These are phyloP conservation scores for Geopyxis carbonaria DNA, from an alignment of 495 filamentous ascomycete species.

Conservation along the genomic window DNA sequence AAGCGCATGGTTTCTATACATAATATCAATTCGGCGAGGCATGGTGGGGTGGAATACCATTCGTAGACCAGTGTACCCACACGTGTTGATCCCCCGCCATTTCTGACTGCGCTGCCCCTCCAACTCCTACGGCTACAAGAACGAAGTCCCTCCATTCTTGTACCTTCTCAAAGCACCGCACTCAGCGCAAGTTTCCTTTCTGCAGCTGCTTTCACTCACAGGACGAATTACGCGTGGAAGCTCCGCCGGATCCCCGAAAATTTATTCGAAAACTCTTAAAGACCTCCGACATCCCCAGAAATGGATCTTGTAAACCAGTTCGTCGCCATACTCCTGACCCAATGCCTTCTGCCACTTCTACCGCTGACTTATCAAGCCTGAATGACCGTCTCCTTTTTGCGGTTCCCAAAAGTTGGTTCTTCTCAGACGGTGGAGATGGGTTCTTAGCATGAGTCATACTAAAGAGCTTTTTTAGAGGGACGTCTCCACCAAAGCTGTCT, in stretches of 20 bases:
- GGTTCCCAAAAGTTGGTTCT: constrained; percentile 77
- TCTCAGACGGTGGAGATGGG: no score
- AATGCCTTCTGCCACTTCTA: background rate
- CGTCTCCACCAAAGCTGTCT: constrained; percentile 70
- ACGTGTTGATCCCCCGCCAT: background rate
- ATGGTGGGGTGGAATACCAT: background rate
- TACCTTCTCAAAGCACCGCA: no score
- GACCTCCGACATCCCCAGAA: constrained; percentile 3
- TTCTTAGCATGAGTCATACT: constrained; percentile 6
- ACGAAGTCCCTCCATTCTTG: no score
- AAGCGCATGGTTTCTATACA: background rate
- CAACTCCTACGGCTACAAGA: no score
- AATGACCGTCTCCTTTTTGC: constrained; percentile 90
- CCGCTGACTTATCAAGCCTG: constrained; percentile 37
- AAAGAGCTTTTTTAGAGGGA: constrained; percentile 46
- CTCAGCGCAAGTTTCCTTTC: no score
- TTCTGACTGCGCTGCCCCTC: no score
- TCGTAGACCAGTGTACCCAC: background rate
- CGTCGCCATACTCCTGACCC: constrained; percentile 26
- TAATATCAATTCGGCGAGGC: background rate
- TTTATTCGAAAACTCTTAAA: background rate
- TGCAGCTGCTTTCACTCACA: no score
- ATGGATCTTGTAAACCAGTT: constrained; percentile 83
- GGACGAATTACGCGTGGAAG: no score
- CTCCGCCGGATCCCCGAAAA: no score